Evolutionary conservation across 2,329 filamentous ascomycete genomes (phyloP).

Genomic region (Chalara sp.): DNA sequence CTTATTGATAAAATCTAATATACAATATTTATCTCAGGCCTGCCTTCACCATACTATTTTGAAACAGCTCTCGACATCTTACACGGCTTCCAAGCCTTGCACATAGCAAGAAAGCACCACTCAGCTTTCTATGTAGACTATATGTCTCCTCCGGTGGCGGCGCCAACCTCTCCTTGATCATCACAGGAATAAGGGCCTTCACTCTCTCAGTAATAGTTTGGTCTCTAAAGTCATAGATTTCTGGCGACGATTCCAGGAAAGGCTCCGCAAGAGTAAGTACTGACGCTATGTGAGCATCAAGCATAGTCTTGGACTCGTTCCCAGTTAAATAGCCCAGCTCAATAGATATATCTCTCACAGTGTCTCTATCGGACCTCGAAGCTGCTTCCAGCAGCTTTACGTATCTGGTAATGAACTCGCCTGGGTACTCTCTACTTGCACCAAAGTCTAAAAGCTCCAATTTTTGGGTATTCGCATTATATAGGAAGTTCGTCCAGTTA

Average conservation of each 20-base stretch:
- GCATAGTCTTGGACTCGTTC: conserved; percentile 77
- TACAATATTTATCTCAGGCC: conserved; percentile 4
- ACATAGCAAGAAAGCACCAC: conserved; percentile 89
- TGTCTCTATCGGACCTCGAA: conserved; percentile 57
- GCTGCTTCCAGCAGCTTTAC: conserved; percentile 75
- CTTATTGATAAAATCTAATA: too few species aligned
- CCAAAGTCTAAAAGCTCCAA: conserved; percentile 95
- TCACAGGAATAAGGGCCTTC: conserved; percentile 79
- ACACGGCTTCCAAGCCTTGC: conserved; percentile 80
- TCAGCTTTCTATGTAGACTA: conserved; percentile 87
- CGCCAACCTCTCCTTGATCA: conserved; percentile 81
- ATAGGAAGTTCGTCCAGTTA: conserved; percentile 99
- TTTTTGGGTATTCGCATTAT: conserved; percentile 63
- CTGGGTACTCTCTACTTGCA: conserved; percentile 79
- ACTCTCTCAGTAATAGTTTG: conserved; percentile 97
- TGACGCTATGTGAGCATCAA: conserved; percentile 82
- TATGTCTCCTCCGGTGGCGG: conserved; percentile 98
- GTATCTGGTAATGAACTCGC: conserved; percentile 73
- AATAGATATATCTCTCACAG: conserved; percentile 62
- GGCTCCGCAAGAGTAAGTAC: conserved; percentile 89
- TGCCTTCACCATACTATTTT: conserved; percentile 29
- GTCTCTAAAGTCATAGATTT: conserved; percentile 83
- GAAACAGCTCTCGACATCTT: conserved; percentile 73
- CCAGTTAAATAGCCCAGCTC: conserved; percentile 88
- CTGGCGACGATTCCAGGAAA: conserved; percentile 68